Percentiles rank a stretch among this genome's conserved stretches.
phyloP scores from a whole-genome alignment of 805 yeast genomes.

The Metschnikowia amazonensis region DNA sequence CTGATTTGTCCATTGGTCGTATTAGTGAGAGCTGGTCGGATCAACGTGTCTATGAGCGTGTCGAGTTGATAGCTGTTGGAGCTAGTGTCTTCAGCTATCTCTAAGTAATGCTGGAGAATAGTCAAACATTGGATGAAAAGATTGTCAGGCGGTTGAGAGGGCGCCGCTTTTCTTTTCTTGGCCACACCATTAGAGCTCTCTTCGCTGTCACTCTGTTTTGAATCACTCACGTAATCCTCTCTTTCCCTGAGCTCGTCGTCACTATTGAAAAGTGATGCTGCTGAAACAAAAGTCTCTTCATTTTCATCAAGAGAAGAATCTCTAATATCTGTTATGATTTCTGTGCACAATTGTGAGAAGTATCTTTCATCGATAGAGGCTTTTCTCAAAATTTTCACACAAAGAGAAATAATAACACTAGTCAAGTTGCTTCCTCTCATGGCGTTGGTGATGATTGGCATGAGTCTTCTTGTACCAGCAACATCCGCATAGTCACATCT shows the following conservation, averaged over 20 bases:
- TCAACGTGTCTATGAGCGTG: conserved; percentile 69
- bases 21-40: conserved; percentile 64
- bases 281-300: conserved; percentile 26
- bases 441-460: conserved; percentile 46
- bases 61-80: conserved; percentile 61
- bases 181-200: conserved; percentile 30
- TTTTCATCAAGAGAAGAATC: conserved; percentile 53
- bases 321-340: conserved; percentile 78
- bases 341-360: conserved; percentile 79
- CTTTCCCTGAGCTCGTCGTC: conserved; percentile 23
- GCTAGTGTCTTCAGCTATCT: conserved; percentile 60
- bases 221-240: conserved; percentile 23
- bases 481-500: conserved; percentile 87
- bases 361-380: conserved; percentile 78
- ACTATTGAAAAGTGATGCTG: conserved; percentile 22
- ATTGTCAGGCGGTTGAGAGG: conserved; percentile 41
- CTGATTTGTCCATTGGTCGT: conserved; percentile 46
- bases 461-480: conserved; percentile 77
- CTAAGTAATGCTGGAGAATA: conserved; percentile 66
- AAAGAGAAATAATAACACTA: conserved; percentile 50
- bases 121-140: conserved; percentile 60
- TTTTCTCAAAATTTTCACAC: conserved; percentile 63
- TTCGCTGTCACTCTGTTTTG: conserved; percentile 21
- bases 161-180: conserved; percentile 34
- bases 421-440: conserved; percentile 54